A percentile compares a stretch with the other conserved stretches of the same genome.
Evolutionary conservation across 169 alveolate genomes (phyloP).

Genomic region (Miamiensis avidus): DNA sequence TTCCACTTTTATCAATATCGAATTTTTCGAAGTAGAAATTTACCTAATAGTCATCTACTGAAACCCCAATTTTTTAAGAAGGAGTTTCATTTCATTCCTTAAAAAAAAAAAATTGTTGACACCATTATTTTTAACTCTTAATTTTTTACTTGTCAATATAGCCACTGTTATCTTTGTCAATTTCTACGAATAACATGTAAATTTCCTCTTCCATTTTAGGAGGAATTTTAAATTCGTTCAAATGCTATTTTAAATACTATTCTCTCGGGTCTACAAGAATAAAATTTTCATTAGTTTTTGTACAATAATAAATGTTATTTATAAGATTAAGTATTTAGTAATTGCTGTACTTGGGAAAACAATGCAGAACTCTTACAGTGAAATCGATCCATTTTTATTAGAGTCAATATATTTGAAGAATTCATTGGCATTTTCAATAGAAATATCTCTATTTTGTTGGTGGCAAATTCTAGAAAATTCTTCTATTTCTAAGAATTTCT

Average conservation of each 20-base stretch:
- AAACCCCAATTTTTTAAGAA: not conserved
- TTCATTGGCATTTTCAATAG: not conserved
- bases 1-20: conserved; percentile 13
- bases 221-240: not conserved
- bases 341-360: not conserved
- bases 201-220: conserved; percentile 17
- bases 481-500: not conserved
- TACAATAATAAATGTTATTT: no score
- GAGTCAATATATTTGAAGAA: not conserved
- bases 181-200: not conserved
- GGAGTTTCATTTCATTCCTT: not conserved
- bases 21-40: not conserved
- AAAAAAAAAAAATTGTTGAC: not conserved
- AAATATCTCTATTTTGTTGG: not conserved
- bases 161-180: conserved; percentile 2
- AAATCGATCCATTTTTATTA: not conserved
- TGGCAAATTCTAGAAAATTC: not conserved
- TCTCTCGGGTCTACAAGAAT: not conserved
- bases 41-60: not conserved
- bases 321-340: no score
- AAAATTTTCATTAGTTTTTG: no score
- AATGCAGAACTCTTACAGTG: not conserved
- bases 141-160: conserved; percentile 3
- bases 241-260: not conserved
- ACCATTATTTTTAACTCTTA: not conserved